Base-by-base conservation (phyloP, 306 rosid genomes). In the Glycine soja region DNA sequence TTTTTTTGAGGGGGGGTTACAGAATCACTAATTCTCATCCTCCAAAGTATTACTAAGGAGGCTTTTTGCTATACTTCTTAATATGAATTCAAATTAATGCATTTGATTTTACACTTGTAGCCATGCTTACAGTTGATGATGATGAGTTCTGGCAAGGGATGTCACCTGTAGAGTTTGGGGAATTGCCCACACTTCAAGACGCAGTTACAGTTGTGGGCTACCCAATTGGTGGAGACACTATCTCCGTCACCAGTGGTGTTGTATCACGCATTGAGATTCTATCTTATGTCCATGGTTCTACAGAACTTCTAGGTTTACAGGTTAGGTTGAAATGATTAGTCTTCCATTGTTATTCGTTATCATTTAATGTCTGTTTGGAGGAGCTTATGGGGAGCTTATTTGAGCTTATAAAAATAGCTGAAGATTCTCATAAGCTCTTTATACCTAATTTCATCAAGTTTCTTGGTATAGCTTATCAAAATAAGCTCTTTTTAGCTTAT, bases 231-330 rank as follows among this genome's bases (percentile, higher is more conserved):
- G 97, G 98, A 46, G 97, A 96, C 87, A 96, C 98, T 48, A 93
- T 96, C 85, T 96, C 98, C 43, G 99, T 96, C 79, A 96, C 99
- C 42, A 93, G 98, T 88, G 98, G 99, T 68, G 99, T 92, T 76
- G 97, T 96, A 8, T 96, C 99, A 0, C 91, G 97, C 72, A 92
- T 96, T 57, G 98, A 96, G 94, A 90, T 96, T 82, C 89, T 93
- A 12, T 93, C 99, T 15, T 96, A 96, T 84, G 97, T 90, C 81
- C 97, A 96, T 79, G 98, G 99, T 66, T 92, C 97, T 72, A 92
- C 98, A 7, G 99, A 93, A 77, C 98, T 96, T 79, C 94, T 96
- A 3, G 99, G 99, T 70, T 87, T 96, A 86, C 99, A 96, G 99
- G 99, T 91, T 83, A 47, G 58, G 67, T 47, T 85, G 47, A 63